Evolutionary conservation across 2,329 filamentous ascomycete species (phyloP).

Genomic region (Stagonosporopsis cucurbitacearum): DNA sequence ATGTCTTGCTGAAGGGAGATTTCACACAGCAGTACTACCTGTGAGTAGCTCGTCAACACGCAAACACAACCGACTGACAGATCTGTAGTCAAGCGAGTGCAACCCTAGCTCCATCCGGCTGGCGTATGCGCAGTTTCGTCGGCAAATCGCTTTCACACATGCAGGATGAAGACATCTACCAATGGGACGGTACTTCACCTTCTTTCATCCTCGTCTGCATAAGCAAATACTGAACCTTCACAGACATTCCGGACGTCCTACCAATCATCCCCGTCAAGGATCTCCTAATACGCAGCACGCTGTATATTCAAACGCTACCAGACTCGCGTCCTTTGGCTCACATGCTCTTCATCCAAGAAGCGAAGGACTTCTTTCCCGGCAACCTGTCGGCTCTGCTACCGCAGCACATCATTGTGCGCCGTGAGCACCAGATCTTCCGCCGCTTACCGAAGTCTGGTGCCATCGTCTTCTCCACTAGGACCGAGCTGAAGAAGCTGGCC

Average conservation of each 20-base stretch:
- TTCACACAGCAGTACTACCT: slow-evolving; percentile 57
- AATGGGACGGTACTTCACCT: slow-evolving; percentile 59
- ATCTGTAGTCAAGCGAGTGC: slow-evolving; percentile 55
- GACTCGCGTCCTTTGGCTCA: slow-evolving; percentile 47
- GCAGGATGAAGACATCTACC: slow-evolving; percentile 53
- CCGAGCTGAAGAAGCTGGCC: slow-evolving; percentile 47
- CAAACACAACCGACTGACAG: neutral
- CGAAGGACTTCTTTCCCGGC: slow-evolving; percentile 44
- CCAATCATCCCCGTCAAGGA: slow-evolving; percentile 42
- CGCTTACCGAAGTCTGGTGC: slow-evolving; percentile 53
- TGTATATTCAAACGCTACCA: slow-evolving; percentile 58
- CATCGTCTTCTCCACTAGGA: slow-evolving; percentile 60
- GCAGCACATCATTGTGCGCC: slow-evolving; percentile 55
- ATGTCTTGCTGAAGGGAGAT: slow-evolving; percentile 54
- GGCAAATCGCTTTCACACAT: slow-evolving; percentile 58
- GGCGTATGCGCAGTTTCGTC: slow-evolving; percentile 57
- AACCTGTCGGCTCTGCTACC: slow-evolving; percentile 35
- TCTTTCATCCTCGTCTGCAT: slow-evolving; percentile 28
- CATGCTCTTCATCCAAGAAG: slow-evolving; percentile 55
- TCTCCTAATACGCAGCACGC: slow-evolving; percentile 56
- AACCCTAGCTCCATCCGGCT: slow-evolving; percentile 61
- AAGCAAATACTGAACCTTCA: slow-evolving; percentile 21
- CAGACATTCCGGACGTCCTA: slow-evolving; percentile 28
- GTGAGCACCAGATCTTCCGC: slow-evolving; percentile 59
- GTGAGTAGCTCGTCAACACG: slow-evolving; percentile 33